These are phyloP conservation scores for Boletus sp. DNA, from an alignment of 768 basidiomycete species.

Conservation along the genomic window DNA sequence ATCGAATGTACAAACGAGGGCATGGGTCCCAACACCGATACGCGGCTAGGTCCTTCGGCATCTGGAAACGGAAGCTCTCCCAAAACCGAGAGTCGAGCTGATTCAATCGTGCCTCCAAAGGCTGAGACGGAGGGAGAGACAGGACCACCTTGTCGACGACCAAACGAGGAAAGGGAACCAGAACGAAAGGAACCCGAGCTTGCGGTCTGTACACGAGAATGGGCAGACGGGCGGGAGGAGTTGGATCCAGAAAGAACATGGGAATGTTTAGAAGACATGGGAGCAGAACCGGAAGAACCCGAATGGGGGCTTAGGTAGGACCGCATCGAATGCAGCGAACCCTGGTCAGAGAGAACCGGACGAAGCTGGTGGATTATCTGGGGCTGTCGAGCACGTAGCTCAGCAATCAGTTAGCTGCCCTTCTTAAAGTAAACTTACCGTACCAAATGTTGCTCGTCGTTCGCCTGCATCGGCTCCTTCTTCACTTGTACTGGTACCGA, in stretches of 20 bases:
- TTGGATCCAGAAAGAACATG: slow-evolving; percentile 48
- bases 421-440: slow-evolving; percentile 42
- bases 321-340: slow-evolving; percentile 63
- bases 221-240: slow-evolving; percentile 53
- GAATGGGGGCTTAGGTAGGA: slow-evolving; percentile 53
- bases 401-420: slow-evolving; percentile 6
- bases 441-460: slow-evolving; percentile 60
- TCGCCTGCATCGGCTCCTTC: slow-evolving; percentile 26
- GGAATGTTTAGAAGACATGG: slow-evolving; percentile 45
- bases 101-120: slow-evolving; percentile 37
- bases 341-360: slow-evolving; percentile 53
- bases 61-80: slow-evolving; percentile 19
- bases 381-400: slow-evolving; percentile 35
- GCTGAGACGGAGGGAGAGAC: slow-evolving; percentile 52
- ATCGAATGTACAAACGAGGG: slow-evolving; percentile 31
- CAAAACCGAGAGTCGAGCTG: slow-evolving; percentile 21
- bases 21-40: slow-evolving; percentile 33
- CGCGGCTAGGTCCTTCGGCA: slow-evolving; percentile 19
- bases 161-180: slow-evolving; percentile 55
- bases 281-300: slow-evolving; percentile 51
- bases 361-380: slow-evolving; percentile 43
- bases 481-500: slow-evolving; percentile 15
- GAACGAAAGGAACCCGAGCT: slow-evolving; percentile 45
- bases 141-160: slow-evolving; percentile 36
- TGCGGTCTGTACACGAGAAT: slow-evolving; percentile 36